Conservation (phyloP, 2,329 filamentous ascomycete genomes). For the Aspergillus proliferans region DNA sequence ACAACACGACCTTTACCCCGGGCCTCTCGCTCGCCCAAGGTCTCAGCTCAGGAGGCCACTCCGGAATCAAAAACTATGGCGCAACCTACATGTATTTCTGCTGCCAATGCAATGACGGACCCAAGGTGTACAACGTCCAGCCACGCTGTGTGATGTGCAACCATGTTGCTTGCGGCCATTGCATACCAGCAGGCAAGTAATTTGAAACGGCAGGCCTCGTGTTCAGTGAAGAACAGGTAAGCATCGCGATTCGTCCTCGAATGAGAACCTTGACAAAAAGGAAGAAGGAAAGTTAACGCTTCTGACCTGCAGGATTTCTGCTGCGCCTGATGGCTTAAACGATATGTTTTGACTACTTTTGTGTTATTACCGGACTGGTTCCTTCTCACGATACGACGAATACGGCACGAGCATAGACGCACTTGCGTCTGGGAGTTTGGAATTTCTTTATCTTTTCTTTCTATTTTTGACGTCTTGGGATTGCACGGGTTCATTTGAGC, state of each 20-base stretch:
- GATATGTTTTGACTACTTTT: neutral
- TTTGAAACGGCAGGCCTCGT: neutral
- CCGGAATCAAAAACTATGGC: slow-evolving; percentile 4
- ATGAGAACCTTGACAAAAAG: neutral
- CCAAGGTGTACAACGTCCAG: slow-evolving; percentile 31
- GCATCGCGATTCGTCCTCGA: neutral
- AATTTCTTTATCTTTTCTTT: slow-evolving; percentile 6
- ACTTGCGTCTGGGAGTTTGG: slow-evolving; percentile 9
- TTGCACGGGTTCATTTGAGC: neutral
- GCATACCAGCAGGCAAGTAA: slow-evolving; percentile 9
- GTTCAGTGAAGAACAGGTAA: neutral
- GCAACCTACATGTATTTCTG: slow-evolving; percentile 30
- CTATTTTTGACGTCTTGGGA: slow-evolving; percentile 2
- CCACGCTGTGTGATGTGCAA: slow-evolving; percentile 27
- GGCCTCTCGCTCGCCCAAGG: neutral
- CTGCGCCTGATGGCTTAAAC: neutral
- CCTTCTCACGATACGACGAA: slow-evolving; percentile 1
- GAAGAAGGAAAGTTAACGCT: neutral
- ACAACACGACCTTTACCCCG: neutral
- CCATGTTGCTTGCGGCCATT: slow-evolving; percentile 25
- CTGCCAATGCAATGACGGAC: slow-evolving; percentile 34
- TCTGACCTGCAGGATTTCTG: neutral
- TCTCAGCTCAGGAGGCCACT: neutral
- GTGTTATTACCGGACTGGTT: neutral
- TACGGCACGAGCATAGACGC: slow-evolving; percentile 2